A percentile compares a stretch with the other conserved stretches of the same genome.
Evolutionary conservation across 2,329 filamentous ascomycete species (phyloP).

Genomic region (Penicillium expansum): DNA sequence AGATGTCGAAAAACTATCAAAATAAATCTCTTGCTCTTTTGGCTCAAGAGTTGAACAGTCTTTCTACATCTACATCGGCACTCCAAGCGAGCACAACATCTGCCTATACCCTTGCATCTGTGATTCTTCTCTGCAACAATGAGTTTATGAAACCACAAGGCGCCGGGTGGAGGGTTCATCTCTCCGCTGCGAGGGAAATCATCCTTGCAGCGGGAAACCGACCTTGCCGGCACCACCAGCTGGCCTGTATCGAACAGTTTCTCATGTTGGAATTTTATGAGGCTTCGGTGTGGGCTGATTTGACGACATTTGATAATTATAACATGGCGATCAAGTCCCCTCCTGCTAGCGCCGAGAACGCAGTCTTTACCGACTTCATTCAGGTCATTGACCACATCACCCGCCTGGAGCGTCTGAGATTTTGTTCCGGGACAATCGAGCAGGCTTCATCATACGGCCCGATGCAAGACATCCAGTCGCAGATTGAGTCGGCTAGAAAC

Average conservation of each 20-base stretch:
- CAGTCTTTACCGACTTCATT: conserved; percentile 21
- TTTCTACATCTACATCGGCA: not conserved
- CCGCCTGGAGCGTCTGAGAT: conserved; percentile 12
- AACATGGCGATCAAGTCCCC: conserved; percentile 9
- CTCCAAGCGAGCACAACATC: conserved; percentile 1
- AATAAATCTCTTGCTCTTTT: conserved; percentile 5
- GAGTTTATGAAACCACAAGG: conserved; percentile 21
- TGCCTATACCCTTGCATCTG: conserved; percentile 16
- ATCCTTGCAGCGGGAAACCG: conserved; percentile 7
- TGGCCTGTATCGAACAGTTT: conserved; percentile 16
- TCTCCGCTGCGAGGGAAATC: conserved; percentile 21
- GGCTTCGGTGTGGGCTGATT: conserved; percentile 14
- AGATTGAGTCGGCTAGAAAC: conserved; percentile 2
- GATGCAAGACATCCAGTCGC: conserved; percentile 1
- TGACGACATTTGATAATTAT: conserved; percentile 18
- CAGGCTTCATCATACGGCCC: not conserved
- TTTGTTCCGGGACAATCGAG: not conserved
- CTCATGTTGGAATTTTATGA: conserved; percentile 22
- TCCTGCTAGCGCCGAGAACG: conserved; percentile 7
- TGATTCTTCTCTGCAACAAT: conserved; percentile 21
- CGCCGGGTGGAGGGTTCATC: conserved; percentile 19
- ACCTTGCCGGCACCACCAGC: not conserved
- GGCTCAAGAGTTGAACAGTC: conserved; percentile 1
- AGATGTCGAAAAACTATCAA: conserved; percentile 8
- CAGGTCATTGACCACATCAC: conserved; percentile 22